Evolutionary conservation across 305 asterid species (phyloP).

Genomic region (Lippia alba): DNA sequence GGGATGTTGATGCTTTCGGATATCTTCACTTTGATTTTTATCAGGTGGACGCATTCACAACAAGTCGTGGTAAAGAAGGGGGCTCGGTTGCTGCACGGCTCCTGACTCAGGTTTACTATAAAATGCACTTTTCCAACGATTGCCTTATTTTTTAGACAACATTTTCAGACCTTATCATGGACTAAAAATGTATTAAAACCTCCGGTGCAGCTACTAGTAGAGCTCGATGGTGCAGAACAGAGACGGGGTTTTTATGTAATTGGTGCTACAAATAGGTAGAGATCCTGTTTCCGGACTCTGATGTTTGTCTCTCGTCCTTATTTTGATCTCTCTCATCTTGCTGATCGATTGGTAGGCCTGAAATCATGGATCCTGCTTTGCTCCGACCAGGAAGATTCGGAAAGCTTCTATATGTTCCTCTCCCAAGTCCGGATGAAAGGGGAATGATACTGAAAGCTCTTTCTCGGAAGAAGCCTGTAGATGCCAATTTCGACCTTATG

Average conservation of each 20-base stretch:
- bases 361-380: slow-evolving; percentile 76
- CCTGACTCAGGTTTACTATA: slow-evolving; percentile 62
- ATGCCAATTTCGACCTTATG: slow-evolving; percentile 67
- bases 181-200: slow-evolving; percentile 21
- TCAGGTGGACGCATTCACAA: slow-evolving; percentile 87
- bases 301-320: slow-evolving; percentile 10
- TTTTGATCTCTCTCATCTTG: slow-evolving; percentile 23
- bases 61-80: slow-evolving; percentile 79
- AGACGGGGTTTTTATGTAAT: slow-evolving; percentile 79
- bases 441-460: slow-evolving; percentile 83
- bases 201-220: slow-evolving; percentile 73
- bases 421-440: slow-evolving; percentile 77
- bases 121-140: slow-evolving; percentile 12
- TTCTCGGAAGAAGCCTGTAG: slow-evolving; percentile 68
- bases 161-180: slow-evolving; percentile 4
- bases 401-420: slow-evolving; percentile 36
- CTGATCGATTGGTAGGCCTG: slow-evolving; percentile 61
- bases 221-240: slow-evolving; percentile 81
- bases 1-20: slow-evolving; percentile 2
- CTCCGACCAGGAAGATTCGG: slow-evolving; percentile 90
- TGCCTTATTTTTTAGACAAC: neutral
- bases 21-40: neutral
- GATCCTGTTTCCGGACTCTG: neutral
- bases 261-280: slow-evolving; percentile 93
- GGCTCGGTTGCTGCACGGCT: slow-evolving; percentile 77